A percentile compares a stretch with the other conserved stretches of the same genome.
phyloP scores from a whole-genome alignment of 345 rosid genomes.

The Melastoma malabathricum region DNA sequence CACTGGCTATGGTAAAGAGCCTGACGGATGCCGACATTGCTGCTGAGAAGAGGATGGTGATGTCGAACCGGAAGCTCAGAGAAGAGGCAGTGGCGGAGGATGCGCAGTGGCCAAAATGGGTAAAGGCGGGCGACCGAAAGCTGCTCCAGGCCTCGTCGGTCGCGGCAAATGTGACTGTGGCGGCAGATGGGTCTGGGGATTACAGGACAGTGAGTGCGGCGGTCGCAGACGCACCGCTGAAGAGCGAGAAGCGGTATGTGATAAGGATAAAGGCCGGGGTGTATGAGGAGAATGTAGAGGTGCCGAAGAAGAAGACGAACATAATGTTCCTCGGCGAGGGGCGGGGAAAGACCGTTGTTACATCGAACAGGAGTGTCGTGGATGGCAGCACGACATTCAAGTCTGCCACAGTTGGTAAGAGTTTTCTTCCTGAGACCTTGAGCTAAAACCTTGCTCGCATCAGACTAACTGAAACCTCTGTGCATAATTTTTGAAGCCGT shows the following conservation, averaged over 20 bases:
- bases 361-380: constrained; percentile 49
- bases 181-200: constrained; percentile 79
- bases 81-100: constrained; percentile 6
- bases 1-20: constrained; percentile 21
- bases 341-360: constrained; percentile 46
- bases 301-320: constrained; percentile 46
- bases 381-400: constrained; percentile 79
- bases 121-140: constrained; percentile 48
- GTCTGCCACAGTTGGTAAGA: constrained; percentile 89
- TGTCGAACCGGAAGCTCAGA: constrained; percentile 6
- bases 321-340: constrained; percentile 85
- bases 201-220: constrained; percentile 45
- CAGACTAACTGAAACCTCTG: too few relatives aligned
- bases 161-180: constrained; percentile 54
- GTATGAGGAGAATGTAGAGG: constrained; percentile 69
- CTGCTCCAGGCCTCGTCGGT: constrained; percentile 51
- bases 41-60: not conserved
- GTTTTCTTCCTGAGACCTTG: too few relatives aligned
- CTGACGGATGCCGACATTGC: constrained; percentile 23
- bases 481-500: constrained; percentile 41
- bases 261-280: constrained; percentile 66
- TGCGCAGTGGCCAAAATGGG: constrained; percentile 63
- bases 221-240: constrained; percentile 58
- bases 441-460: too few relatives aligned
- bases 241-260: constrained; percentile 46